Evolutionary conservation across 805 yeast genomes (phyloP).

Genomic region (Candida alai): DNA sequence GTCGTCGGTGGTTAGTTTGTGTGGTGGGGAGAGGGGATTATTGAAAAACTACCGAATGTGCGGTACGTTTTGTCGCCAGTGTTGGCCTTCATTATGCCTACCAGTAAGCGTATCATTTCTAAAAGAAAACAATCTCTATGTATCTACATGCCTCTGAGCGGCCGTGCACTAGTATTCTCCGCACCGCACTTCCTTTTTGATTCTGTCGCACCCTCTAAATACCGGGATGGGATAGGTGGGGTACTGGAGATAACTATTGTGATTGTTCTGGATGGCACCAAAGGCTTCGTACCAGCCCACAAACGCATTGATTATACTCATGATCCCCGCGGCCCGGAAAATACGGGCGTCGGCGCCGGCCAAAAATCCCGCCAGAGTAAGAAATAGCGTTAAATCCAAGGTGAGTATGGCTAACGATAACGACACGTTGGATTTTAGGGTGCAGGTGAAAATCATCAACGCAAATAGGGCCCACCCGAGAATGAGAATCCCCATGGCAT

Average conservation of each 20-base stretch:
- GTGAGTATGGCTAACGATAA: slow-evolving; percentile 4
- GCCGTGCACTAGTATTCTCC: not conserved
- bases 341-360: not conserved
- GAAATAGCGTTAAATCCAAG: slow-evolving; percentile 3
- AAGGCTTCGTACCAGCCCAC: slow-evolving; percentile 7
- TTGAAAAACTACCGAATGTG: too few relatives aligned
- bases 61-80: too few relatives aligned
- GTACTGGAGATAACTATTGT: not conserved
- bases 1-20: too few relatives aligned
- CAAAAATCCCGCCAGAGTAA: slow-evolving; percentile 5
- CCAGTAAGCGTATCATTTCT: too few relatives aligned
- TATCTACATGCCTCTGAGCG: too few relatives aligned
- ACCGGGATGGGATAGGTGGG: slow-evolving; percentile 4
- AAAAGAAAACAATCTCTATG: too few relatives aligned
- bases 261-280: slow-evolving; percentile 2
- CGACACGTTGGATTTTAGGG: slow-evolving; percentile 3
- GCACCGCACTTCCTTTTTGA: not conserved
- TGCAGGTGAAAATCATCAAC: slow-evolving; percentile 4
- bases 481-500: slow-evolving; percentile 5
- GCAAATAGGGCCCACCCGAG: slow-evolving; percentile 6
- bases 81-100: too few relatives aligned
- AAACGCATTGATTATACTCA: slow-evolving; percentile 5
- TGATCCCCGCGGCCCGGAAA: slow-evolving; percentile 5
- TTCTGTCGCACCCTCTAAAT: not conserved
- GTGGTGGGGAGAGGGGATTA: too few relatives aligned